Conservation (phyloP, 2,329 filamentous ascomycete species). For the Nakataea oryzae region DNA sequence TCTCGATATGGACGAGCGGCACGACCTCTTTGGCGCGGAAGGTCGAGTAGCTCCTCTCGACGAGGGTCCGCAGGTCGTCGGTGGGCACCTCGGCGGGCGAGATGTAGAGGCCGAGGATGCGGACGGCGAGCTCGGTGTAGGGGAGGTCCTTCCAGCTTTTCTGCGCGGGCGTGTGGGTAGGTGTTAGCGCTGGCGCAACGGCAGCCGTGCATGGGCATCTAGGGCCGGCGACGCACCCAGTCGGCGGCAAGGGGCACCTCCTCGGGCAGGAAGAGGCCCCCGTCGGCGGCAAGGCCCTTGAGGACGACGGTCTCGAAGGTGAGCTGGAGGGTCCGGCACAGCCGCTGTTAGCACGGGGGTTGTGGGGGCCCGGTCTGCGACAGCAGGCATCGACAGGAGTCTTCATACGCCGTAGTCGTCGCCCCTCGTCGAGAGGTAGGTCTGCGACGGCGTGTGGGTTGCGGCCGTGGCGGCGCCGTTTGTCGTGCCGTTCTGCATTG, state of each 20-base stretch:
- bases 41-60: conserved; percentile 76
- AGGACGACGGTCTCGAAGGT: conserved; percentile 88
- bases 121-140: conserved; percentile 72
- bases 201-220: not conserved
- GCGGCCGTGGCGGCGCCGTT: conserved; percentile 1
- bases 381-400: not conserved
- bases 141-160: conserved; percentile 67
- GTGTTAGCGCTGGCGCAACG: not conserved
- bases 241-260: conserved; percentile 49
- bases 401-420: conserved; percentile 4
- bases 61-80: conserved; percentile 71
- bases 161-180: not conserved
- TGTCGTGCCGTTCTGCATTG: conserved; percentile 1
- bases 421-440: conserved; percentile 7
- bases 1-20: conserved; percentile 67
- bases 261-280: conserved; percentile 83
- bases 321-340: conserved; percentile 39
- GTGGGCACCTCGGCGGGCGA: conserved; percentile 72
- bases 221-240: conserved; percentile 23
- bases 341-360: not conserved
- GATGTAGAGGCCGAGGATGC: conserved; percentile 83
- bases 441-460: conserved; percentile 13
- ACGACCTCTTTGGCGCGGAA: conserved; percentile 74
- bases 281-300: conserved; percentile 78
- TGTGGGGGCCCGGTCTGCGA: not conserved